A percentile compares a stretch with the other conserved stretches of the same genome.
These are phyloP conservation scores for Phaeodactylum tricornutum DNA, from an alignment of 108 stramenopile species.

Conservation along the genomic window DNA sequence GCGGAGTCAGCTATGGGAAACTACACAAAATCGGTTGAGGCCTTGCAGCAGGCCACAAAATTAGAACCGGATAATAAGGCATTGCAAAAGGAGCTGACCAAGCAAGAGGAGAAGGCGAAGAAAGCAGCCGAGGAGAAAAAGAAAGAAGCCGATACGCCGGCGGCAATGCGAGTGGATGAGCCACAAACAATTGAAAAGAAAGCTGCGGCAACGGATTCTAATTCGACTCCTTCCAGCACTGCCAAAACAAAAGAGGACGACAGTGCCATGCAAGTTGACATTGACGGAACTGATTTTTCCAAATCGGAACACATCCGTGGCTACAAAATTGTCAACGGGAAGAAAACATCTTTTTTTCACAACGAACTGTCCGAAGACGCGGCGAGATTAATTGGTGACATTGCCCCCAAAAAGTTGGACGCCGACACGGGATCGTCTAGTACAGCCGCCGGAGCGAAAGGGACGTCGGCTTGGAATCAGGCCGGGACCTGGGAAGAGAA, in stretches of 20 bases:
- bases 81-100: constrained; percentile 45
- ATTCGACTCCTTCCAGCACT: constrained; percentile 27
- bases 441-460: background rate
- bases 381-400: constrained; percentile 86
- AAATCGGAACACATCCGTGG: constrained; percentile 82
- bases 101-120: constrained; percentile 38
- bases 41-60: constrained; percentile 38
- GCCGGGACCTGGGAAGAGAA: constrained; percentile 93
- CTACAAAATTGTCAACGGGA: constrained; percentile 94
- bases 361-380: constrained; percentile 91
- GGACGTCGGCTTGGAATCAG: constrained; percentile 74
- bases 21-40: constrained; percentile 36
- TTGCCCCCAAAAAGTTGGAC: constrained; percentile 87
- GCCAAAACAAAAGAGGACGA: constrained; percentile 3
- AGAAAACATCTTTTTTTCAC: constrained; percentile 93
- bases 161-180: constrained; percentile 31
- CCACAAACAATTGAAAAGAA: constrained; percentile 34
- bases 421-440: constrained; percentile 18
- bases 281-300: constrained; percentile 44
- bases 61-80: constrained; percentile 70
- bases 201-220: constrained; percentile 35
- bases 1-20: constrained; percentile 38
- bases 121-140: constrained; percentile 18
- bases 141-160: constrained; percentile 3
- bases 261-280: constrained; percentile 3